Evolutionary conservation across 1,284 basidiomycete genomes (phyloP), one percentile per base, ranked within the genome.

Genomic region (Neonothopanus nambi): DNA sequence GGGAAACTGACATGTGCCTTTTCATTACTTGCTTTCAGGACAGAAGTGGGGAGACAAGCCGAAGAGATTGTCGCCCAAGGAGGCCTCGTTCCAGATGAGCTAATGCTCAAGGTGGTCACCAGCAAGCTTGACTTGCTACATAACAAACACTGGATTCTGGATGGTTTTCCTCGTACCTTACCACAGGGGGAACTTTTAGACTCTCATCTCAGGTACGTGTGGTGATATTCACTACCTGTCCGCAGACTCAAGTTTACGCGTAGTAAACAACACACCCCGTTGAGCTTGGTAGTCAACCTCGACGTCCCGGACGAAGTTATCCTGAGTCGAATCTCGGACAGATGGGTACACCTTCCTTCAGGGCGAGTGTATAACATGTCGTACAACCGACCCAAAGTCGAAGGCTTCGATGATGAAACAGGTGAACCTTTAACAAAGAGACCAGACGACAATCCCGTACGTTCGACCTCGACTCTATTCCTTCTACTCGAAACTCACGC

Each of bases 151-250:
- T 98, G 95, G 95, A 90, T 98, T 59, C 72, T 99, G 33, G 96
- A 99, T 65, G 96, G 96, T 5, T 99, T 99, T 66, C 96, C 96
- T 28, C 86, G 96, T 37, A 99, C 96, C 2, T 71, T 96, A 2
- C 85, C 82, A 15, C 96, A 99, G 71, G 96, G 93, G 1, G 76
- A 87, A 67, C 76, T 96, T 41, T 79, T 99, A 9, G 92, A 98
- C 65, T 72, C 73, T 17, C 84, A 89, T 68, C 76, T 91, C 53
- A 76, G 77, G 85, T 88, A 62, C 43, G 80, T 70, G 21, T 35
- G n/a, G n/a, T n/a, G 15, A 39, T 36, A n/a, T 18, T 42, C 47
- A 36, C 21, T 21, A 30, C 13, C 5, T 8, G 1, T 17, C 45
- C 13, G 24, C 26, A 9, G 15, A n/a, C 42, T 17, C 17, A n/a